Conservation (phyloP, 208 protist genomes). For the Lotmaria passim region DNA sequence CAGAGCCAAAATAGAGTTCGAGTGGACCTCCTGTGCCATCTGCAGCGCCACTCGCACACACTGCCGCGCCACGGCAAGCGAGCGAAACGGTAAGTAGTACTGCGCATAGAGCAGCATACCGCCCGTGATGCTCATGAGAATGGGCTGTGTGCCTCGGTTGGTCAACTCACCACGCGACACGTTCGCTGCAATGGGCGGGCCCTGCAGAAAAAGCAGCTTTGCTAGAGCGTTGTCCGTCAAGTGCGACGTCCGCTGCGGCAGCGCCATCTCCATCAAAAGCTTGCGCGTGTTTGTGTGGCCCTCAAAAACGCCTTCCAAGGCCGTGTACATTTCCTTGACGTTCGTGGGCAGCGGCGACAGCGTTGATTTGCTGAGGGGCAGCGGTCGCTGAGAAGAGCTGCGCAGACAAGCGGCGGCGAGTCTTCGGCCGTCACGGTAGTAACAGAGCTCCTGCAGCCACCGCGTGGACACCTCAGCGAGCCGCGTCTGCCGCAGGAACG, state of each 20-base stretch:
- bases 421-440: not conserved
- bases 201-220: conserved; percentile 42
- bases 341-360: conserved; percentile 16
- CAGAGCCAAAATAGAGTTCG: conserved; percentile 61
- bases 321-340: conserved; percentile 23
- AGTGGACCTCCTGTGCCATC: conserved; percentile 78
- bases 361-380: not conserved
- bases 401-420: not conserved
- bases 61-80: conserved; percentile 55
- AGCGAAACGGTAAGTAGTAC: conserved; percentile 68
- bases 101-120: conserved; percentile 84
- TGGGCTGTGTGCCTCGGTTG: conserved; percentile 53
- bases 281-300: conserved; percentile 29
- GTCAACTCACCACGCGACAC: conserved; percentile 28
- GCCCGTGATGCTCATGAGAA: conserved; percentile 75
- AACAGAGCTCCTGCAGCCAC: conserved; percentile 30
- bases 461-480: conserved; percentile 31
- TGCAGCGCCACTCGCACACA: conserved; percentile 76
- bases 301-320: conserved; percentile 43
- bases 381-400: not conserved
- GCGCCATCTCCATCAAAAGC: conserved; percentile 34
- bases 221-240: conserved; percentile 43
- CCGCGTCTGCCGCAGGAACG: conserved; percentile 57
- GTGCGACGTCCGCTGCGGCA: conserved; percentile 25
- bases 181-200: conserved; percentile 15